Evolutionary conservation across 495 filamentous ascomycete species (phyloP), one percentile per base, ranked within the genome.

Genomic region (Mycothermus thermophilus): DNA sequence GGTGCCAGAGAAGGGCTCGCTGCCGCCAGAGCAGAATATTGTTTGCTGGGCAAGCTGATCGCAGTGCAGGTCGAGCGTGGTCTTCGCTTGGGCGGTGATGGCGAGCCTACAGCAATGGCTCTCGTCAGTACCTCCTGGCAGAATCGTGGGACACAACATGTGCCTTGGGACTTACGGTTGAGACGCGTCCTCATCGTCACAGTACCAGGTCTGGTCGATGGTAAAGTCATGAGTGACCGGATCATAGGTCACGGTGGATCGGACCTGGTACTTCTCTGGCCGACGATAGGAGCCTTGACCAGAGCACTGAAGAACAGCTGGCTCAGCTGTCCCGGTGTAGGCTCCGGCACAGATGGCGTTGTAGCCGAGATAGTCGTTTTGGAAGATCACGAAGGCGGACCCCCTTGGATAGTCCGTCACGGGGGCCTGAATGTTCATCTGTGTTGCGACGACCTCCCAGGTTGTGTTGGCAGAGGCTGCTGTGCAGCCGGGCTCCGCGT

Each of bases 151-250:
- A 14, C 1, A 2, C n/a, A 31, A 16, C 5, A 22, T n/a, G 15
- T 10, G 14, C 4, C 16, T 31, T 12, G 3, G 9, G 12, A 23
- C 42, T 31, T 24, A 50, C 46, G 46, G 46, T 5, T 18, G 13
- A n/a, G 35, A 28, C 8, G 38, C 28, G 26, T 43, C 37, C 5
- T 21, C 24, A 21, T 50, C 42, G 32, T 50, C 46, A 17, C 42
- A 50, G 19, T 34, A 50, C 46, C 46, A 50, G 10, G 46, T 46
- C 37, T 50, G 34, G 26, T 43, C 43, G 25, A 50, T 27, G 1
- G n/a, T 34, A 2, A 50, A 16, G 1, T 5, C 28, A 18, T 40
- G 34, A 1, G 32, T 40, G 1, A 8, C 13, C 4, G 42, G 39
- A 2, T 40, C 34, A 16, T 45, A 43, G 1, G 9, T 14, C 10